Evolutionary conservation across 2,329 filamentous ascomycete genomes (phyloP), one percentile per base, ranked within the genome.

Genomic region (Colletotrichum gloeosporioides): DNA sequence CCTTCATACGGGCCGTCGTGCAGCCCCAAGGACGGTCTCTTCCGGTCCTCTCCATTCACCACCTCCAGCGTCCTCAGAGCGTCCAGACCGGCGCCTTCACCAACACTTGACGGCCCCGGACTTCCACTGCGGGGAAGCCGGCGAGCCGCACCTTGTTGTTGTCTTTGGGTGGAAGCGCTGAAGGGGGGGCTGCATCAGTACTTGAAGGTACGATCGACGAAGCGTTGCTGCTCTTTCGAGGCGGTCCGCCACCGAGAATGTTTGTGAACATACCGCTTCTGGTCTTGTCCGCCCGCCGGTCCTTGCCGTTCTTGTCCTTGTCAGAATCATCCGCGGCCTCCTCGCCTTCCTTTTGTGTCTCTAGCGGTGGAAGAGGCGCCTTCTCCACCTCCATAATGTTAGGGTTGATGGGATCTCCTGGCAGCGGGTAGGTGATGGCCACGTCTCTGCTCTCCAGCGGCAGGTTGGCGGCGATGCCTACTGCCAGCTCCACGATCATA

Each of bases 381-480:
- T 99, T 91, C 83, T 99, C 97, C 6, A 95, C 86, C 81, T 98
- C 98, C 96, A 99, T 98, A 78, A 95, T 89, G 6, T 93, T 90
- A 3, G 92, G 87, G 77, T 93, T 89, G 73, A 99, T 89, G 57
- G 89, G 84, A 61, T 94, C 91, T 59, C 95, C 95, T 0, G 97
- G 96, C 73, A 93, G 87, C 69, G 96, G 96, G 82, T 98, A 98
- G 77, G 94, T 92, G 77, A 99, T 94, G 59, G 92, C 93, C 18
- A 99, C 95, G 81, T 99, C 97, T 78, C 97, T 92, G 79, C 95
- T 97, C 85, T 99, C 97, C 53, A 98, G 87, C 0, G 97, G 96
- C 62, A 99, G 87, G 83, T 98, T 98, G 75, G 93, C 91, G 1
- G 95, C 92, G 78, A 99, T 96, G 77, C 93, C 94, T 34, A 99